Base-by-base conservation (phyloP, 371 early-diverging fungal species). In the Apophysomyces sp. region DNA sequence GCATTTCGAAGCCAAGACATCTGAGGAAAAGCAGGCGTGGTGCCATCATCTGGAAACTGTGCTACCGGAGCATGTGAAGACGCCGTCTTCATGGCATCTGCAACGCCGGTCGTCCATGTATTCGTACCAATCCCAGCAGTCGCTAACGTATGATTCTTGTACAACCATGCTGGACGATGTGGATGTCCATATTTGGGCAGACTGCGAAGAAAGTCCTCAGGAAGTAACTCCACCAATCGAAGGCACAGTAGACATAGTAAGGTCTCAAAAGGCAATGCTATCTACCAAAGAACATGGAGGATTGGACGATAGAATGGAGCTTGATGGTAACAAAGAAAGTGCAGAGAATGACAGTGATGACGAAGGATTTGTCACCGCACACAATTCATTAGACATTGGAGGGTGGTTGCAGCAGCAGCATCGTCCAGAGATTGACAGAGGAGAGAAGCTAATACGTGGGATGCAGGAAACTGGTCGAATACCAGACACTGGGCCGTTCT, bases 1-100 rank as follows among this genome's bases (percentile, higher is more conserved):
- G 28, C 63, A 56, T 2, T 69, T 75, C 51, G 76, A 75, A 52
- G 57, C 76, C 2, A 59, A 57, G 11, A 65, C 72, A 0, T 21
- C 61, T 0, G 63, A 72, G 21, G 69, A 72, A 32, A 75, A 75
- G 29, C 44, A 65, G 7, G 21, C 37, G 6, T 75, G 76, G 76
- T 75, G 76, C n/a, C 36, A 56, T 18, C 57, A 60, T 55, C 52
- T 75, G 26, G 68, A 71, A 18, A 64, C 58, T 16, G 67, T 68
- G 1, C 29, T 71, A 18, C 49, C 49, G 27, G 49, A 44, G 11
- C 49, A 44, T 24, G 49, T 44, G 49, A 44, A 44, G 49, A 44
- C 49, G 21, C 49, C 49, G 5, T 44, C 49, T 21, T 44, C 49
- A 21, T 44, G 49, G 49, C 49, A 44, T 6, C 4, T 44, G 49